phyloP scores from a whole-genome alignment of 108 stramenopile species.

The Pseudonitzschia pungens region DNA sequence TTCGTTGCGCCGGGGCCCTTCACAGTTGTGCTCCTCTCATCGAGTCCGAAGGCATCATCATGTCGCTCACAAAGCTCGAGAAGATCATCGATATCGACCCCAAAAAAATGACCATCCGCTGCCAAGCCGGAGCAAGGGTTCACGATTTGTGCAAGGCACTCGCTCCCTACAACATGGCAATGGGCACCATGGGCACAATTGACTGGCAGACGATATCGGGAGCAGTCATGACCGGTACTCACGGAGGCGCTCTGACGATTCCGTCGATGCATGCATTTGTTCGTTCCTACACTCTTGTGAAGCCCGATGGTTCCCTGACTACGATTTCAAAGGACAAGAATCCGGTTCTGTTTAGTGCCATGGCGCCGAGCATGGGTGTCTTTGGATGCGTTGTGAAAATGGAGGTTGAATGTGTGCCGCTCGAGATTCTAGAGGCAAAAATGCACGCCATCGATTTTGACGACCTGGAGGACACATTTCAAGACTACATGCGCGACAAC shows the following conservation, averaged over 20 bases:
- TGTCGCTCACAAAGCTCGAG: constrained; percentile 23
- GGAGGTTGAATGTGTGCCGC: constrained; percentile 1
- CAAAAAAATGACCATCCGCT: background rate
- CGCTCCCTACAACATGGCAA: constrained; percentile 8
- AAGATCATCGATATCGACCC: constrained; percentile 13
- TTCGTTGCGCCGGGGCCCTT: constrained; percentile 17
- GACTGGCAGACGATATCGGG: constrained; percentile 23
- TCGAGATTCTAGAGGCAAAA: constrained; percentile 18
- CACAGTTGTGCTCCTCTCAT: constrained; percentile 22
- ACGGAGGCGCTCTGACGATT: constrained; percentile 18
- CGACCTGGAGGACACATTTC: constrained; percentile 1
- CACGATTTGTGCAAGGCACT: constrained; percentile 17
- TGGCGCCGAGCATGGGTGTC: constrained; percentile 22
- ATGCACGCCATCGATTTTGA: constrained; percentile 8
- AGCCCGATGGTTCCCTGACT: constrained; percentile 6
- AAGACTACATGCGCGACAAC: constrained; percentile 11
- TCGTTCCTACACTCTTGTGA: constrained; percentile 8
- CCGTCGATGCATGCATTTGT: constrained; percentile 20
- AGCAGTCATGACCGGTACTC: constrained; percentile 28
- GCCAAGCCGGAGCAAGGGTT: constrained; percentile 14
- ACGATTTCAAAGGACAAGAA: background rate
- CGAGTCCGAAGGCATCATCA: constrained; percentile 16
- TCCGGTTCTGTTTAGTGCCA: constrained; percentile 14
- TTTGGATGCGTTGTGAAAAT: constrained; percentile 17
- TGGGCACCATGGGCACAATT: constrained; percentile 19